Evolutionary conservation across 495 filamentous ascomycete genomes (phyloP).

Genomic region (Margaritispora aquatica): DNA sequence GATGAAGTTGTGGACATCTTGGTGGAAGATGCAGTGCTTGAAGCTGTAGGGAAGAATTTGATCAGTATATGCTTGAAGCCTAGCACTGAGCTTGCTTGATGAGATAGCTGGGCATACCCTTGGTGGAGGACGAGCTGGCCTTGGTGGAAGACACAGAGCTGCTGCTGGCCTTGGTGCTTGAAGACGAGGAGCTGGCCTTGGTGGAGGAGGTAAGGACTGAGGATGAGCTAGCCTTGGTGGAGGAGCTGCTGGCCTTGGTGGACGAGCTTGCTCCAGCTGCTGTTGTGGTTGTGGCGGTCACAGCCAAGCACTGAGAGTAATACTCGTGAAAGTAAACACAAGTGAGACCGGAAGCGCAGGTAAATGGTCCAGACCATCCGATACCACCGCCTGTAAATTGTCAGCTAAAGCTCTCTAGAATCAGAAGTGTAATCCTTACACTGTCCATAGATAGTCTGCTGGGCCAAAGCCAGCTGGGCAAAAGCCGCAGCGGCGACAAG

Average conservation of each 20-base stretch:
- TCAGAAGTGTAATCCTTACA: not conserved
- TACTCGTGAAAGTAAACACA: slow-evolving; percentile 25
- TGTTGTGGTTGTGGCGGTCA: slow-evolving; percentile 1
- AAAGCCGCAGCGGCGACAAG: slow-evolving; percentile 2
- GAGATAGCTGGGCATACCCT: too few relatives aligned
- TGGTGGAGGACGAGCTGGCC: not conserved
- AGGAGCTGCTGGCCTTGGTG: not conserved
- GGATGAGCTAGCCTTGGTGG: not conserved
- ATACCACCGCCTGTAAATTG: slow-evolving; percentile 7
- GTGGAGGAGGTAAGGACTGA: not conserved
- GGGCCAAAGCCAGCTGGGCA: not conserved
- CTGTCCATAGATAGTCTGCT: slow-evolving; percentile 5
- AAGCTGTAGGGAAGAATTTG: too few relatives aligned
- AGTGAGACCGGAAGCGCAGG: slow-evolving; percentile 21
- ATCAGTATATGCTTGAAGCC: too few relatives aligned
- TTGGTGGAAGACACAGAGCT: not conserved
- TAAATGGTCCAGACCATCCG: slow-evolving; percentile 16
- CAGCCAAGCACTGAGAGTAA: slow-evolving; percentile 30
- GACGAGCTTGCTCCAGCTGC: slow-evolving; percentile 1
- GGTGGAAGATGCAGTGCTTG: not conserved
- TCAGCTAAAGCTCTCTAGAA: not conserved
- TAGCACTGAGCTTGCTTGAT: too few relatives aligned
- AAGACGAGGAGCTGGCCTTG: not conserved
- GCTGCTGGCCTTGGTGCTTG: not conserved
- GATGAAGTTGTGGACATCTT: slow-evolving; percentile 12